These are phyloP conservation scores for Logfia minima DNA, from an alignment of 129 eudicot species.

Conservation along the genomic window DNA sequence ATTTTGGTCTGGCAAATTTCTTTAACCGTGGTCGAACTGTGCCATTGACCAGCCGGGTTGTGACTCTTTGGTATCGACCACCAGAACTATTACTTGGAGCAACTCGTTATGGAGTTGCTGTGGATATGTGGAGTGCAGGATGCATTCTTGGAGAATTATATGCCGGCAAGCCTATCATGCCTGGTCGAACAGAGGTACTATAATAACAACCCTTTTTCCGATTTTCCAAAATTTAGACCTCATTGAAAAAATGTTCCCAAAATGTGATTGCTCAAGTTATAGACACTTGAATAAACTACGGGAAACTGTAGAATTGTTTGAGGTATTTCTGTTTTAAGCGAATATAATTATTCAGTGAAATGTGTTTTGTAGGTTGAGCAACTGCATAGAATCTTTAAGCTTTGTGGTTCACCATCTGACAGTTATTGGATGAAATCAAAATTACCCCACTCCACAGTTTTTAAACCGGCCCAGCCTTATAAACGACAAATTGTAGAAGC, in stretches of 20 bases:
- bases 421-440: slow-evolving; percentile 77
- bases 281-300: neutral
- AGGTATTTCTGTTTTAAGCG: neutral
- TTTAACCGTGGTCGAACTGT: slow-evolving; percentile 44
- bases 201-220: neutral
- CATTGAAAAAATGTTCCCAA: neutral
- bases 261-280: neutral
- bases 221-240: neutral
- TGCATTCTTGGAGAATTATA: slow-evolving; percentile 86
- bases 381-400: slow-evolving; percentile 85
- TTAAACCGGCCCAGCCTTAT: slow-evolving; percentile 70
- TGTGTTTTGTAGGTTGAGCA: slow-evolving; percentile 69
- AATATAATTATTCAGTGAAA: neutral
- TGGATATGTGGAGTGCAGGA: slow-evolving; percentile 89
- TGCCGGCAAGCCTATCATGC: slow-evolving; percentile 92
- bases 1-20: slow-evolving; percentile 77
- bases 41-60: slow-evolving; percentile 80
- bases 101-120: slow-evolving; percentile 67
- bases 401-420: slow-evolving; percentile 92
- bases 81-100: slow-evolving; percentile 89
- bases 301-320: neutral
- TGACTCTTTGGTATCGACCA: slow-evolving; percentile 92
- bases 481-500: slow-evolving; percentile 61
- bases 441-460: slow-evolving; percentile 67
- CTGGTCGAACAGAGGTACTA: slow-evolving; percentile 77